Base-by-base conservation (phyloP, 176 grass and related monocot species). In the Avena eriantha region DNA sequence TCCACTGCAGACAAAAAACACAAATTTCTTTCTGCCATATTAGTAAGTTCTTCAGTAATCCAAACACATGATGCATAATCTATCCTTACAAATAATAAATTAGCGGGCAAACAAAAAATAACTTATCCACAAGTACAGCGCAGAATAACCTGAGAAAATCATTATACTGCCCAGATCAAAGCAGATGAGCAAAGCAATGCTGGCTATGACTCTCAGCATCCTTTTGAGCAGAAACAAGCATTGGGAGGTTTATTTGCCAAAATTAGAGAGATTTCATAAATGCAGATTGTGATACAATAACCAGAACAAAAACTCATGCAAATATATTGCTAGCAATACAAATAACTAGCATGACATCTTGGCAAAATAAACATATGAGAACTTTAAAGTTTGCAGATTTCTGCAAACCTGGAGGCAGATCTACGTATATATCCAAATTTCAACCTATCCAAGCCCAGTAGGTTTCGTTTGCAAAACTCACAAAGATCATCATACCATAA, bases 211-310 rank as follows among this genome's bases (percentile, higher is more conserved):
- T 88, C 53, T 84, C 65, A 64, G 16, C 41, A 31, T 34, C 63
- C n/a, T 65, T 59, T 78, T 19, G 81, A 67, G 51, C 76, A 80
- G 76, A 83, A 55, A 71, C 84, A 84, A 24, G 78, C 39, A 66
- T 58, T 84, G 61, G 76, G 22, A 89, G 45, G 56, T 24, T 77
- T 89, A 89, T 80, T 80, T 80, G 87, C 10, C 53, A 80, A 64
- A 84, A 22, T 85, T 34, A 78, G 47, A 61, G 77, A 43, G 41
- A 85, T 80, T 55, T 63, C 76, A 73, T 69, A 83, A 66, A 75
- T 75, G 77, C 47, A 80, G 53, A 55, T 77, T 55, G 49, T 77
- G 54, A 55, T 80, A 69, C 78, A 55, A 35, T 81, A 65, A 47
- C 48, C 69, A 81, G 24, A 59, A 23, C 0, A 79, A 24, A 58